Conservation (phyloP, 139 green algal genomes). For the Limnomonas spitsbergensis region DNA sequence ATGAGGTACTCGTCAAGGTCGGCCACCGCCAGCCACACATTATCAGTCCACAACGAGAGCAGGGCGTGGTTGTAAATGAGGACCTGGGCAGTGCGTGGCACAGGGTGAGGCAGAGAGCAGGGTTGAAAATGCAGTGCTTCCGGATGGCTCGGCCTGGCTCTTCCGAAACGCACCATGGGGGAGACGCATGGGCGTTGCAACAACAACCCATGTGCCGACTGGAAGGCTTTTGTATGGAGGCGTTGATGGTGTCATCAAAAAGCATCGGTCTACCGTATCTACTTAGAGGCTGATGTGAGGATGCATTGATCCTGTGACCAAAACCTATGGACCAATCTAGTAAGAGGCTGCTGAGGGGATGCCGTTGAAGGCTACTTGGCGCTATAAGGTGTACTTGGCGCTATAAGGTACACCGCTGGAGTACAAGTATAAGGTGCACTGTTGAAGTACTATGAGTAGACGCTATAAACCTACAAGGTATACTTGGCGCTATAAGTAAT, state of each 20-base stretch:
- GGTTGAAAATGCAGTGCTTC: background rate
- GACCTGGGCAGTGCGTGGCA: slow-evolving; percentile 7
- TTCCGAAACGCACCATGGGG: background rate
- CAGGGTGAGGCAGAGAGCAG: background rate
- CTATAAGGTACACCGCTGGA: no score
- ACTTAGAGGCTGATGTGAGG: no score
- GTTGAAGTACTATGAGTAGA: no score
- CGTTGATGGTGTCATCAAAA: background rate
- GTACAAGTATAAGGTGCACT: no score
- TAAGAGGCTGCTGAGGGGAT: no score
- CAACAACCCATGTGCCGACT: background rate
- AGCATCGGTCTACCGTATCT: no score
- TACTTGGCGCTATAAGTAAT: no score
- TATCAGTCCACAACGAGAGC: background rate
- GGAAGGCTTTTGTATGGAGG: background rate
- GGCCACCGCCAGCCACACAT: background rate
- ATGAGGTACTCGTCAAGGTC: slow-evolving; percentile 16
- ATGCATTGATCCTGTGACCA: no score
- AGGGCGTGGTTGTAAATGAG: slow-evolving; percentile 11
- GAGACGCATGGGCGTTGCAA: background rate
- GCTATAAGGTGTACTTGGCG: no score
- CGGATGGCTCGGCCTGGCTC: background rate
- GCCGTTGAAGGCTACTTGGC: no score
- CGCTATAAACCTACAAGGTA: no score
- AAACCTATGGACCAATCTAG: no score